Conservation (phyloP, 352 stramenopile species). For the Blastocystis sp. region DNA sequence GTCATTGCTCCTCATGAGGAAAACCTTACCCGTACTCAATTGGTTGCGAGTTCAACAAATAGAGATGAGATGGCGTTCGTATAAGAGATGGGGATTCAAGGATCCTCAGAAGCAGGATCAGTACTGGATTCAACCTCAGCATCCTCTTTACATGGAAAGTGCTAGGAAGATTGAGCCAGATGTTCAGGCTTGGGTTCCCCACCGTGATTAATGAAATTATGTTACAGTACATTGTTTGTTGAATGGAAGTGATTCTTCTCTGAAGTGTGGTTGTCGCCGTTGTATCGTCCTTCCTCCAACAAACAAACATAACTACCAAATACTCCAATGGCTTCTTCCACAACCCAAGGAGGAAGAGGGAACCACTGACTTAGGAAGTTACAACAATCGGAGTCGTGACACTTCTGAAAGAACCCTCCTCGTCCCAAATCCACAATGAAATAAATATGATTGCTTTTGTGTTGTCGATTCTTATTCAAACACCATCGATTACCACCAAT, state of each 20-base stretch:
- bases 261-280: not conserved
- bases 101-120: conserved; percentile 27
- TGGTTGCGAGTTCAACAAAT: not conserved
- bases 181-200: conserved; percentile 25
- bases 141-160: conserved; percentile 49
- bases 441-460: conserved; percentile 56
- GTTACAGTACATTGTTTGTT: not conserved
- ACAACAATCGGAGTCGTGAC: conserved; percentile 10
- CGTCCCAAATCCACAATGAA: conserved; percentile 33
- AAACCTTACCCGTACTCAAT: conserved; percentile 29
- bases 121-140: conserved; percentile 25
- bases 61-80: conserved; percentile 57
- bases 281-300: not conserved
- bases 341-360: not conserved
- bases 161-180: conserved; percentile 9
- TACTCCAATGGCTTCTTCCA: not conserved
- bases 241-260: not conserved
- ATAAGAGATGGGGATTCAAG: conserved; percentile 57
- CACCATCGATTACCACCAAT: conserved; percentile 58
- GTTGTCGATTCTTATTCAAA: conserved; percentile 29
- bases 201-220: conserved; percentile 53
- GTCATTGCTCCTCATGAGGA: conserved; percentile 62
- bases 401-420: conserved; percentile 14
- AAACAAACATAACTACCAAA: not conserved
- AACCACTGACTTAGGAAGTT: not conserved